A percentile compares a stretch with the other conserved stretches of the same genome.
These are phyloP conservation scores for Talaromyces thailandensis DNA, from an alignment of 495 filamentous ascomycete species.

Conservation along the genomic window DNA sequence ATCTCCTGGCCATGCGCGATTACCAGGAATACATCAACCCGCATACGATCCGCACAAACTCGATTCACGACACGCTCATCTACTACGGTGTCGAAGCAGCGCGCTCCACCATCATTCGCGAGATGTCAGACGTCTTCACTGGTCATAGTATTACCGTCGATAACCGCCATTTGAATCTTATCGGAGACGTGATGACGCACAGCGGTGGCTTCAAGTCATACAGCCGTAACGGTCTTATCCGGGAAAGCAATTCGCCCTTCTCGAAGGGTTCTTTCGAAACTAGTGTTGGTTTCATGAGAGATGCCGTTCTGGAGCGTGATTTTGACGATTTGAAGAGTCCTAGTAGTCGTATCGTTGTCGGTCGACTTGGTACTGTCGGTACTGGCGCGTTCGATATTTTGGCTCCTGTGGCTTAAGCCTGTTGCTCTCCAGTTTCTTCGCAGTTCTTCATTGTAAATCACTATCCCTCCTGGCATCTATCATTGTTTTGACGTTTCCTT, in stretches of 20 bases:
- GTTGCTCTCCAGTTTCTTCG: neutral
- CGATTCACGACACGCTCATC: conserved; percentile 72
- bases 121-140: conserved; percentile 80
- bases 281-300: conserved; percentile 83
- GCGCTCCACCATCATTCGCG: conserved; percentile 73
- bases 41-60: conserved; percentile 82
- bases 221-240: conserved; percentile 74
- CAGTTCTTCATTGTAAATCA: neutral
- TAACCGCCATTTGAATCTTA: conserved; percentile 85
- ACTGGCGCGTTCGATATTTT: conserved; percentile 91
- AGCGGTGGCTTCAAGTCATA: conserved; percentile 82
- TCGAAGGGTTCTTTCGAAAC: conserved; percentile 99
- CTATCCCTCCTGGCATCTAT: too few species aligned
- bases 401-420: conserved; percentile 45
- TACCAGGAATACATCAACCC: conserved; percentile 81
- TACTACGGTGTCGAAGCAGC: conserved; percentile 92
- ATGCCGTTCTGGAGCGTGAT: conserved; percentile 82
- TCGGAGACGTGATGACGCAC: conserved; percentile 93
- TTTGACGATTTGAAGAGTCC: conserved; percentile 82
- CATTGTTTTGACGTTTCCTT: neutral
- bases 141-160: conserved; percentile 93
- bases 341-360: conserved; percentile 80
- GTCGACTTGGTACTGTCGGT: conserved; percentile 69
- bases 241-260: conserved; percentile 75
- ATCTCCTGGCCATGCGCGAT: conserved; percentile 81